A percentile compares a stretch with the other conserved stretches of the same genome.
Conservation (phyloP, 106 monocot species). For the Gastrodia elata region DNA sequence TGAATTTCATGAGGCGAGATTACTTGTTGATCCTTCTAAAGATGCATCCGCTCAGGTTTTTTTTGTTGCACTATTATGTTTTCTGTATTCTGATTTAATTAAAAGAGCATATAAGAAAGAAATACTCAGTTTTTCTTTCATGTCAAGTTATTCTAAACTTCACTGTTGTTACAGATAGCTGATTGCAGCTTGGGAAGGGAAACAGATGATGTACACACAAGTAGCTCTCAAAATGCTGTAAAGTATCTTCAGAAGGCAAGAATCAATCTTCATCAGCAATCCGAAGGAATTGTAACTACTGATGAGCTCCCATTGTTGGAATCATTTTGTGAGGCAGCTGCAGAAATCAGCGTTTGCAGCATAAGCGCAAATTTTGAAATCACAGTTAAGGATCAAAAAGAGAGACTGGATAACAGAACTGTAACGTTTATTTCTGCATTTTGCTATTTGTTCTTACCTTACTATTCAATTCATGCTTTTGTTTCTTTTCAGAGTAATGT, state of each 20-base stretch:
- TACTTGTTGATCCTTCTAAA: background rate
- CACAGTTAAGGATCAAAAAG: background rate
- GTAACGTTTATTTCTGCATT: background rate
- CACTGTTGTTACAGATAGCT: background rate
- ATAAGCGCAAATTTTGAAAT: background rate
- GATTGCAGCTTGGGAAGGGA: background rate
- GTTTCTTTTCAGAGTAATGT: background rate
- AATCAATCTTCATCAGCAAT: background rate
- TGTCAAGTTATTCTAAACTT: background rate
- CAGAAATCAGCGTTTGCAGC: background rate
- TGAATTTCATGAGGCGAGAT: conserved; percentile 16
- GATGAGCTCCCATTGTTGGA: background rate
- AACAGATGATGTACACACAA: background rate
- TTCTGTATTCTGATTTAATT: background rate
- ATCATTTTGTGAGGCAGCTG: background rate
- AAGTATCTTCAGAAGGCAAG: background rate
- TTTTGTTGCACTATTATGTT: background rate
- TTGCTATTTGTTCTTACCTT: background rate
- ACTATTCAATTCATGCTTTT: background rate
- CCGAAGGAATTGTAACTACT: background rate
- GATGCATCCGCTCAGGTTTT: conserved; percentile 18
- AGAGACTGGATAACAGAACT: background rate
- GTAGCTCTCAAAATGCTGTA: background rate
- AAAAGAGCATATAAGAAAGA: background rate
- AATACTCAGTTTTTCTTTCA: background rate